These are phyloP conservation scores for Rhizoclosmatium globosum DNA, from an alignment of 192 early-diverging fungal species.

Conservation along the genomic window DNA sequence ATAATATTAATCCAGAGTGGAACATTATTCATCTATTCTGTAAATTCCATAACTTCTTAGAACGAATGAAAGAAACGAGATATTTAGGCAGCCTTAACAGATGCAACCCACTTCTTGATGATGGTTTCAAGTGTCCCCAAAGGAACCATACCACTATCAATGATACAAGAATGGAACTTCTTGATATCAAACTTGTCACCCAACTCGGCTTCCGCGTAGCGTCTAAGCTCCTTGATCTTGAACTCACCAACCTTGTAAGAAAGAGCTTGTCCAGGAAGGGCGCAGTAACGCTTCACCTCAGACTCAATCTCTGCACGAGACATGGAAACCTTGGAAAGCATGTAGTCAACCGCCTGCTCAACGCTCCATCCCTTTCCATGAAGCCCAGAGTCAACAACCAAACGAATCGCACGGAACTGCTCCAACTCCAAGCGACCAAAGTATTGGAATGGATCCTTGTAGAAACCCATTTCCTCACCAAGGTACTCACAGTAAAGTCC, in stretches of 20 bases:
- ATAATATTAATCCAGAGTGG: too few relatives aligned
- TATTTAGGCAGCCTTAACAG: too few relatives aligned
- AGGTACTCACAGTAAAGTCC: conserved; percentile 48
- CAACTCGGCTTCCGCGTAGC: conserved; percentile 41
- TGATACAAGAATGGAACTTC: conserved; percentile 46
- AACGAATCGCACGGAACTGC: conserved; percentile 39
- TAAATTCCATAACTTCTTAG: too few relatives aligned
- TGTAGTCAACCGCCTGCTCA: conserved; percentile 34
- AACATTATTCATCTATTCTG: too few relatives aligned
- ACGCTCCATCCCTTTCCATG: conserved; percentile 42
- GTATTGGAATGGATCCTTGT: conserved; percentile 38
- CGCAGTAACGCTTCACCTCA: conserved; percentile 47
- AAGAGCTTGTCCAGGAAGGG: conserved; percentile 50
- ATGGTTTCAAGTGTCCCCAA: conserved; percentile 29
- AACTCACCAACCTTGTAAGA: conserved; percentile 56
- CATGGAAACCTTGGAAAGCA: conserved; percentile 37
- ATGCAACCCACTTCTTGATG: not conserved
- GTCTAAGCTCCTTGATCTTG: conserved; percentile 46
- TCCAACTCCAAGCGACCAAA: conserved; percentile 44
- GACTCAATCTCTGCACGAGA: conserved; percentile 34
- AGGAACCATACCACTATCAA: conserved; percentile 33
- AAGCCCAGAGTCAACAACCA: conserved; percentile 46
- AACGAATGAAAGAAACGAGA: too few relatives aligned
- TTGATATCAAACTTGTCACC: conserved; percentile 48
- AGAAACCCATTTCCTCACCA: conserved; percentile 50